Base-by-base conservation (phyloP, 441 rosid species). In the Arabidopsis hybrid region DNA sequence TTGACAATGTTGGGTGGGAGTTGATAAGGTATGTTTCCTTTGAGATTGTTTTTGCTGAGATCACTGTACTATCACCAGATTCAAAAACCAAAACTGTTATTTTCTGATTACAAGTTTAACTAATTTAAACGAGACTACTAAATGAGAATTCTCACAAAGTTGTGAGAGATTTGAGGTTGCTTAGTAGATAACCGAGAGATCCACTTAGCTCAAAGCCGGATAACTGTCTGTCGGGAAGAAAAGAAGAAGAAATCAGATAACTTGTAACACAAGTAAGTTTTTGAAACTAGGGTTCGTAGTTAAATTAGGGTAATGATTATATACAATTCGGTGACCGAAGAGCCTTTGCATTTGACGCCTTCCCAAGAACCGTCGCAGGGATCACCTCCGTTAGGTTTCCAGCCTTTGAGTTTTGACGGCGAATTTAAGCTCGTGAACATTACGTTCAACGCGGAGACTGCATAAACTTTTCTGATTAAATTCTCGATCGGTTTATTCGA, bases 311-410 rank as follows among this genome's bases (percentile, higher is more conserved):
- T 14, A 3, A 34, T 8, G 8, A 9, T 6, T 10, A 13, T 12
- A 42, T 75, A 92, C 99, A 95, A 87, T 83, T 88, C 83, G n/a
- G 88, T 85, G 45, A 95, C 89, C 16, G 90, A 78, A 7, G 96
- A 87, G 79, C 90, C 96, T 42, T 88, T 79, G 88, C 99, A 95
- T 75, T 76, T 80, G 55, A 95, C 85, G 45, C 98, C 98, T 79
- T 87, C 82, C 98, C 99, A 95, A 29, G 91, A 82, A 46, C 86
- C 89, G 2, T 83, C 90, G 63, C 99, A 95, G 39, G 98, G 98
- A 77, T 92, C 96, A 11, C 97, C 98, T 8, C 98, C 99, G 52
- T 74, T 80, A 21, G 88, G 50, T 83, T 83, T 74, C 99, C 99
- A 95, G 17, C 90, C 91, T 61, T 58, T 83, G 46, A 95, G 78